Evolutionary conservation across 805 yeast species (phyloP).

Genomic region (Brettanomyces naardenensis): DNA sequence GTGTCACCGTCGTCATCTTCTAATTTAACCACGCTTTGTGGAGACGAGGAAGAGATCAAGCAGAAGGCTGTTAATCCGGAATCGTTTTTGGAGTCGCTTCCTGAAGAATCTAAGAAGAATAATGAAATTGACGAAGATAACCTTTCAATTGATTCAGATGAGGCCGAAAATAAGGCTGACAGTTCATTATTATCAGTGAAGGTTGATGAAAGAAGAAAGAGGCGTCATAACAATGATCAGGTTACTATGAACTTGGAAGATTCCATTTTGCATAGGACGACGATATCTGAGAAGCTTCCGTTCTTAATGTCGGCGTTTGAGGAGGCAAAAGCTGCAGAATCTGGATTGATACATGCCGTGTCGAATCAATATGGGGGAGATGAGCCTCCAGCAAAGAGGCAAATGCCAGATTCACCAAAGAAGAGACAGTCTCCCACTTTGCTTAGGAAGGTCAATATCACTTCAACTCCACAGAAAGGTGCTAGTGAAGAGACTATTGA

Average conservation of each 20-base stretch:
- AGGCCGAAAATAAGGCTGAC: constrained; percentile 2
- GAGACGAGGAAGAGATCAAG: not conserved
- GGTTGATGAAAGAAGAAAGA: constrained; percentile 10
- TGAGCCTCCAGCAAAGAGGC: not conserved
- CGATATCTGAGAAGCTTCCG: constrained; percentile 59
- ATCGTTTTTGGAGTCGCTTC: not conserved
- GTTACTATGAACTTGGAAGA: constrained; percentile 9
- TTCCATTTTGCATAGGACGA: constrained; percentile 39
- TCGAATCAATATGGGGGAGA: not conserved
- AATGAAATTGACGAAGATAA: not conserved
- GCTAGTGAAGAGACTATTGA: not conserved
- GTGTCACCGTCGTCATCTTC: not conserved
- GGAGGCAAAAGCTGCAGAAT: constrained; percentile 41
- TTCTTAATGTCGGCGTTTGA: constrained; percentile 58
- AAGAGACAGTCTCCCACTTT: not conserved
- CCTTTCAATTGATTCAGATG: constrained; percentile 1
- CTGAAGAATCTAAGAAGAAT: not conserved
- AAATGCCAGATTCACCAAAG: not conserved
- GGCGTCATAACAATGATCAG: constrained; percentile 7
- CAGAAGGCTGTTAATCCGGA: not conserved
- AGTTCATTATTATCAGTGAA: constrained; percentile 11
- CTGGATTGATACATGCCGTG: constrained; percentile 3
- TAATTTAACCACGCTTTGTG: no score
- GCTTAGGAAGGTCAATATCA: not conserved
- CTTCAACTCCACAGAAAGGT: not conserved